Evolutionary conservation across 2,329 filamentous ascomycete species (phyloP).

Genomic region (Fusarium dlaminii): DNA sequence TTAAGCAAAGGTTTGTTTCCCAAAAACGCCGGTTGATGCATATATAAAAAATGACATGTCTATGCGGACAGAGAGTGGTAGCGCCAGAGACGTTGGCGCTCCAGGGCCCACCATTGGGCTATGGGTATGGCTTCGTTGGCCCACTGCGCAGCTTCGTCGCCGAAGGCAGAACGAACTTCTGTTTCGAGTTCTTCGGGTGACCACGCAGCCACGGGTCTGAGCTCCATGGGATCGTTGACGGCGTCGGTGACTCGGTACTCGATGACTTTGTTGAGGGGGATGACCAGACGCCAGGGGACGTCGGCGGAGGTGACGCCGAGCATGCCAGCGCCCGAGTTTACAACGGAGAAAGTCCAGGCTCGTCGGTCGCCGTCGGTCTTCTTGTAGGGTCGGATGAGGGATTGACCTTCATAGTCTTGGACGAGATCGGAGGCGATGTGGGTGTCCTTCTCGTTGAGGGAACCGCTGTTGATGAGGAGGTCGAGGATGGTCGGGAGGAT

Average conservation of each 20-base stretch:
- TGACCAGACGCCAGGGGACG: conserved; percentile 45
- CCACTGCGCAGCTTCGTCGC: conserved; percentile 44
- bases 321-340: conserved; percentile 49
- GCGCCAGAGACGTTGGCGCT: conserved; percentile 40
- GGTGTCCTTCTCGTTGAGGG: conserved; percentile 42
- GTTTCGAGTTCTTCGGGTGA: conserved; percentile 35
- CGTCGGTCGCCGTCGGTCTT: conserved; percentile 39
- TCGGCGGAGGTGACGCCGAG: conserved; percentile 46
- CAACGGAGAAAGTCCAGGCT: conserved; percentile 48
- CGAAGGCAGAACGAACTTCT: conserved; percentile 27
- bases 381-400: conserved; percentile 45
- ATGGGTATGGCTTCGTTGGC: conserved; percentile 38
- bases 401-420: conserved; percentile 49
- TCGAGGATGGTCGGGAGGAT: conserved; percentile 50
- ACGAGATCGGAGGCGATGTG: conserved; percentile 42
- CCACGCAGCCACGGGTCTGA: conserved; percentile 41
- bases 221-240: conserved; percentile 43
- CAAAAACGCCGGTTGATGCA: conserved; percentile 31
- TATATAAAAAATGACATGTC: neutral
- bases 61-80: conserved; percentile 31
- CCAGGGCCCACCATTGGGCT: conserved; percentile 37
- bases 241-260: conserved; percentile 48
- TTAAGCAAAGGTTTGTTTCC: conserved; percentile 6
- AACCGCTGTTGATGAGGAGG: conserved; percentile 46
- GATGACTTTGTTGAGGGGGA: conserved; percentile 45